A percentile compares a stretch with the other conserved stretches of the same genome.
Evolutionary conservation across 192 early-diverging fungal genomes (phyloP).

Genomic region (Backusella parvicylindrica): DNA sequence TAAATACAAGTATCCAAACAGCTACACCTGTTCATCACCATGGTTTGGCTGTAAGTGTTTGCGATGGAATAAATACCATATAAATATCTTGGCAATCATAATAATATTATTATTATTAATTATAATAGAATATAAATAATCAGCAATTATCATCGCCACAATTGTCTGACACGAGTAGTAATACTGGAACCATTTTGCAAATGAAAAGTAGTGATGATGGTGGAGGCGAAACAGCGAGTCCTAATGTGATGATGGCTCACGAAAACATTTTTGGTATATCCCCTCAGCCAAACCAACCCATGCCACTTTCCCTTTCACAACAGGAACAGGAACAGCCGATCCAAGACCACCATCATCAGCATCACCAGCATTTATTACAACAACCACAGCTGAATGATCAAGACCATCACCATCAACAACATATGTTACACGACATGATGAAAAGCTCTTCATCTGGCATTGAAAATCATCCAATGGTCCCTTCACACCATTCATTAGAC

Average conservation of each 20-base stretch:
- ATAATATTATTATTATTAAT: background rate
- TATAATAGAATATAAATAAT: background rate
- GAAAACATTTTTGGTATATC: background rate
- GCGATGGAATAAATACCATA: background rate
- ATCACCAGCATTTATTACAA: background rate
- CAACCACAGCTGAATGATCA: background rate
- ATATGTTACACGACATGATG: background rate
- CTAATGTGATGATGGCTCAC: background rate
- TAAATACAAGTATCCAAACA: background rate
- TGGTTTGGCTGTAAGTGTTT: background rate
- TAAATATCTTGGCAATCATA: background rate
- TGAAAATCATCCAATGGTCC: constrained; percentile 13
- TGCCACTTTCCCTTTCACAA: background rate
- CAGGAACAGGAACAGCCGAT: background rate
- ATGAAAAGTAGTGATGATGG: background rate
- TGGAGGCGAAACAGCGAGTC: background rate
- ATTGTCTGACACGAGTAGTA: background rate
- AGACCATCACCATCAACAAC: background rate
- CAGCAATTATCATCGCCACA: background rate
- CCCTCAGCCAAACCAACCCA: background rate
- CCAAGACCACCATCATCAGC: background rate
- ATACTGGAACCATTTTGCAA: background rate
- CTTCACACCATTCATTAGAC: constrained; percentile 8
- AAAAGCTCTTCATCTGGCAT: constrained; percentile 5
- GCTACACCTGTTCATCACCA: background rate